Percentiles rank a stretch among this genome's conserved stretches.
These are phyloP conservation scores for Tetraselmis chui DNA, from an alignment of 139 green algal genomes.

Conservation along the genomic window DNA sequence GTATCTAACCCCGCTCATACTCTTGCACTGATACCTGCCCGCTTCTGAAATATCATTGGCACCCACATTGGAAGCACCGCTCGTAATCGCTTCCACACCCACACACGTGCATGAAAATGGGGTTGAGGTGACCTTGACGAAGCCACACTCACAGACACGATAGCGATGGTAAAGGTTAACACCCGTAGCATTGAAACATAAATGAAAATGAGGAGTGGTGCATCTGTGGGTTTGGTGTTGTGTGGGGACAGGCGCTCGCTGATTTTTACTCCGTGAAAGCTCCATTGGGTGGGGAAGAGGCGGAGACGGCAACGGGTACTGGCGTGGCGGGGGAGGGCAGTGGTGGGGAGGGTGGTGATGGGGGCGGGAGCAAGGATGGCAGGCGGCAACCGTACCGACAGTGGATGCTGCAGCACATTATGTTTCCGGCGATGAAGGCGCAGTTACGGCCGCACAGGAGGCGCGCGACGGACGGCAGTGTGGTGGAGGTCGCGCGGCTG, in stretches of 20 bases:
- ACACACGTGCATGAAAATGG: no score
- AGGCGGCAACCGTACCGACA: slow-evolving; percentile 6
- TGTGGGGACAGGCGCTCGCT: background rate
- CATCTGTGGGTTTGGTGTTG: background rate
- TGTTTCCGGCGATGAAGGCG: slow-evolving; percentile 18
- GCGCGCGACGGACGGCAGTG: slow-evolving; percentile 52
- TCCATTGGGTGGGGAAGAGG: background rate
- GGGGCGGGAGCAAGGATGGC: slow-evolving; percentile 6
- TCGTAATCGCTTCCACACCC: no score
- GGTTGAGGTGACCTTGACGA: no score
- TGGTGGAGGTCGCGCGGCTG: slow-evolving; percentile 75
- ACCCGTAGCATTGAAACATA: no score
- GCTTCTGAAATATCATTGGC: no score
- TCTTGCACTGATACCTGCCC: no score
- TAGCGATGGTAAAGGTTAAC: no score
- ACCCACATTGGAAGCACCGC: no score
- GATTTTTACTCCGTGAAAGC: background rate
- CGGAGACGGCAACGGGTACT: background rate
- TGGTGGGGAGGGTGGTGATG: background rate
- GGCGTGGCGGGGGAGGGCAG: background rate
- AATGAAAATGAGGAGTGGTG: no score
- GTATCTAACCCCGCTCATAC: no score
- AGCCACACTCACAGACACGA: no score
- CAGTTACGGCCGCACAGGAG: slow-evolving; percentile 34
- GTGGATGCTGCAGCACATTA: slow-evolving; percentile 32